Evolutionary conservation across 768 basidiomycete genomes (phyloP).

Genomic region (Obba rivulosa): DNA sequence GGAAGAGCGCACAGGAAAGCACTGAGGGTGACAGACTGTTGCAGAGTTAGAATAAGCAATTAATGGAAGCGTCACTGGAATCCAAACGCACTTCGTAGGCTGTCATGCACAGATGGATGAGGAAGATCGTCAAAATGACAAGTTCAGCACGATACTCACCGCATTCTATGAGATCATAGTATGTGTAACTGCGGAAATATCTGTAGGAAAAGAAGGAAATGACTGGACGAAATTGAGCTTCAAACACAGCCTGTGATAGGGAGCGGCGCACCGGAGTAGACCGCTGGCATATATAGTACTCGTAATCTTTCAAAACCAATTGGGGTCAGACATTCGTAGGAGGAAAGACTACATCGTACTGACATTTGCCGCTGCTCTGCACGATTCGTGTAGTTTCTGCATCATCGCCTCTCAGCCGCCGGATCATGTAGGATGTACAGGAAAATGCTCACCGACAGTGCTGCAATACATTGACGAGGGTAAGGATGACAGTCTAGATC

Average conservation of each 20-base stretch:
- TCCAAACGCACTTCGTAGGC: conserved; percentile 57
- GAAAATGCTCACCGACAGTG: conserved; percentile 59
- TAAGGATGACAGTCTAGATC: conserved; percentile 55
- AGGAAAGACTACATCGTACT: background rate
- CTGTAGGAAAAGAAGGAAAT: conserved; percentile 86
- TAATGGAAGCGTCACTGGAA: conserved; percentile 9
- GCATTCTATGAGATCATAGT: conserved; percentile 47
- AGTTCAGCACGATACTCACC: conserved; percentile 30
- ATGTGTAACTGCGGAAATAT: conserved; percentile 74
- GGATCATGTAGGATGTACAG: background rate
- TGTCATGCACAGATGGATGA: conserved; percentile 23
- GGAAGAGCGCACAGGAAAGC: conserved; percentile 68
- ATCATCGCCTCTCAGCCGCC: background rate
- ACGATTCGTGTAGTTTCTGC: conserved; percentile 66
- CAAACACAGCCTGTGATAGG: no score
- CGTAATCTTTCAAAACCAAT: conserved; percentile 44
- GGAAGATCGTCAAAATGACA: background rate
- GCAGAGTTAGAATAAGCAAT: background rate
- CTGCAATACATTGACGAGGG: conserved; percentile 45
- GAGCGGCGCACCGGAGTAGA: conserved; percentile 44
- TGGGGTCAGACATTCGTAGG: background rate
- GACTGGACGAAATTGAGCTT: conserved; percentile 23
- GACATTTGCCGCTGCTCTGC: conserved; percentile 79
- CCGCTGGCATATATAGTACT: conserved; percentile 78
- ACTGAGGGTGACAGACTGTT: conserved; percentile 72